Evolutionary conservation across 768 basidiomycete genomes (phyloP), one percentile per base, ranked within the genome.

Genomic region (Mycena metata): DNA sequence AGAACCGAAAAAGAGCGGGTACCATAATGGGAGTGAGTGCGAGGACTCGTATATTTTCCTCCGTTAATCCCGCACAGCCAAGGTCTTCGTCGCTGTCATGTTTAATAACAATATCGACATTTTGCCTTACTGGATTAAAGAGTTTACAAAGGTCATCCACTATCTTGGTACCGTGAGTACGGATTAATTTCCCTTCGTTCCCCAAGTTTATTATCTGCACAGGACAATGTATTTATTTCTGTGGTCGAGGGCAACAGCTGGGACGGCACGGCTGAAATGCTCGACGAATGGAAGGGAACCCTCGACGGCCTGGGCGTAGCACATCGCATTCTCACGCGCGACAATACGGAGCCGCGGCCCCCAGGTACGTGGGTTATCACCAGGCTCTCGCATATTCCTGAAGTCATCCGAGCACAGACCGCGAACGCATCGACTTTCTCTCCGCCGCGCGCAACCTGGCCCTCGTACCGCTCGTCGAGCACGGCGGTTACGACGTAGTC

Each of bases 11-110:
- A 63, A 64, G 6, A 41, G 54, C 3, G 78, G 77, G 5, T 76
- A 78, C 45, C 67, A 64, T 17, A 73, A 72, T 35, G 73, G 72
- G 42, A 62, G 67, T 71, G 26, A 13, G 69, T n/a, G 6, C n/a
- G 13, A 8, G 21, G 9, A 8, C 15, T 47, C n/a, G 12, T 2
- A 1, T 39, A 36, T 12, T 6, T 58, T 17, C 19, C 15, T 46
- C 11, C 47, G 7, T 49, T 30, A 60, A 41, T 41, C 36, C 3
- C 10, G 21, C 50, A 36, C 51, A 72, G 79, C 80, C 54, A 77
- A 79, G 42, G 76, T 81, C 21, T 82, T 80, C 64, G 77, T 83
- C 70, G 82, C 79, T 16, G 82, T 79, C 5, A 80, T 82, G 74
- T 80, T 85, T 66, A 77, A 74, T 71, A 76, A 84, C 54, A 83